Evolutionary conservation across 2,329 filamentous ascomycete genomes (phyloP).

Genomic region (Alternaria sp.): DNA sequence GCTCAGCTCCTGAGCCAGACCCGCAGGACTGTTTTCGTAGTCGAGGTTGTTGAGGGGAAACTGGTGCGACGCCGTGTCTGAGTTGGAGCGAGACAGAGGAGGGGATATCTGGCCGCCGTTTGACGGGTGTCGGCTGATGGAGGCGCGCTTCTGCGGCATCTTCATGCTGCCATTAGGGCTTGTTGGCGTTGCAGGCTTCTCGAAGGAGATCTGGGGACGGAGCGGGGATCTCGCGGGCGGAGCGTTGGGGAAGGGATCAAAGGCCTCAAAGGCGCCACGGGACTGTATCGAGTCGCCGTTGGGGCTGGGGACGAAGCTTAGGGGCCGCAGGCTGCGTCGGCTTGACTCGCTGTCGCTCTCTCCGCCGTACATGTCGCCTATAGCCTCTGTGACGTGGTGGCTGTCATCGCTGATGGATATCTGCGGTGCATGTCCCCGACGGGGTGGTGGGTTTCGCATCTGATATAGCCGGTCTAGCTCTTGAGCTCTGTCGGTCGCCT

Average conservation of each 20-base stretch:
- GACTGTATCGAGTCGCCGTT: conserved; percentile 60
- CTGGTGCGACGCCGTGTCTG: conserved; percentile 62
- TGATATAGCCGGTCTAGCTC: conserved; percentile 60
- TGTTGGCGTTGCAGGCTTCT: conserved; percentile 23
- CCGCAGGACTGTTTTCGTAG: conserved; percentile 87
- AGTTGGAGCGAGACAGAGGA: conserved; percentile 49
- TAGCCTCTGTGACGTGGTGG: conserved; percentile 94
- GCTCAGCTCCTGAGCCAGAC: conserved; percentile 89
- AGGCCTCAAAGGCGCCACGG: conserved; percentile 36
- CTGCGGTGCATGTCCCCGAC: conserved; percentile 67
- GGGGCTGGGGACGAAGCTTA: conserved; percentile 75
- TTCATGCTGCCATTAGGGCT: conserved; percentile 31
- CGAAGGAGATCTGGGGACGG: conserved; percentile 42
- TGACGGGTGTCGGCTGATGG: conserved; percentile 26
- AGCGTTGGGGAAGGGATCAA: conserved; percentile 45
- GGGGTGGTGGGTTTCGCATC: conserved; percentile 59
- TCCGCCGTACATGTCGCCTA: conserved; percentile 88
- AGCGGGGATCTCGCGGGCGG: conserved; percentile 56
- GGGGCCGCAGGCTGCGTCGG: conserved; percentile 68
- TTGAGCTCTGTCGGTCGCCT: conserved; percentile 54
- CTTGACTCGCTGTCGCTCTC: conserved; percentile 68
- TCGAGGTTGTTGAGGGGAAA: conserved; percentile 83
- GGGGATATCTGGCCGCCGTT: conserved; percentile 48
- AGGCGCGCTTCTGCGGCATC: conserved; percentile 24
- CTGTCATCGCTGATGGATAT: conserved; percentile 83